Evolutionary conservation across 2,329 filamentous ascomycete genomes (phyloP), one percentile per base, ranked within the genome.

Genomic region (Pestalotiopsis sp.): DNA sequence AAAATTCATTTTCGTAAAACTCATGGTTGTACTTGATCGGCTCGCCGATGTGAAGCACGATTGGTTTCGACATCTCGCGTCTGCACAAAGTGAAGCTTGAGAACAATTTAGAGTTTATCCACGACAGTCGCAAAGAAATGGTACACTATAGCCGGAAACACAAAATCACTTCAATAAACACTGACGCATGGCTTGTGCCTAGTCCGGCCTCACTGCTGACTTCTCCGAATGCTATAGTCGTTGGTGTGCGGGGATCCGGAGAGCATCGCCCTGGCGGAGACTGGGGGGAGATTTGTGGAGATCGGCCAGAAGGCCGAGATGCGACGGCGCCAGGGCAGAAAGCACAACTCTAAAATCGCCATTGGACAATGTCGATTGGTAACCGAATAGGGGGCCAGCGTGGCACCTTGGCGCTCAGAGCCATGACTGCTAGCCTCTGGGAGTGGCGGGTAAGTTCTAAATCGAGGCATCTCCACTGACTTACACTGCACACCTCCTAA

Each of bases 21-120:
- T 82, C 78, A 55, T 81, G 78, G 69, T 85, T 84, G 74, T 84
- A 85, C 69, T 83, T 82, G 69, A 86, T 84, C 20, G 80, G 77
- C 39, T 84, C 82, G 36, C 84, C 84, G 12, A 86, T 72, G 67
- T 82, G 81, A 20, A 84, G 80, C 55, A 84, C 76, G 11, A 74
- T 77, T 20, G 78, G 79, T 66, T 81, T 76, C 1, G 52, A 23
- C 65, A 69, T 72, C 2, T n/a, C 36, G 23, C n/a, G n/a, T 45
- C 9, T 52, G 20, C 4, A 13, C 57, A 4, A n/a, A 3, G 12
- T 27, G n/a, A 17, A 17, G 23, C 25, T 38, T 7, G 17, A 52
- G 1, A 36, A 36, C 7, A 20, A 41, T 36, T 36, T 41, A 63
- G 60, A 25, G 57, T 59, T 59, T 6, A 31, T 36, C 25, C 25